Evolutionary conservation across 805 yeast species (phyloP).

Genomic region (Metschnikowia orientalis): DNA sequence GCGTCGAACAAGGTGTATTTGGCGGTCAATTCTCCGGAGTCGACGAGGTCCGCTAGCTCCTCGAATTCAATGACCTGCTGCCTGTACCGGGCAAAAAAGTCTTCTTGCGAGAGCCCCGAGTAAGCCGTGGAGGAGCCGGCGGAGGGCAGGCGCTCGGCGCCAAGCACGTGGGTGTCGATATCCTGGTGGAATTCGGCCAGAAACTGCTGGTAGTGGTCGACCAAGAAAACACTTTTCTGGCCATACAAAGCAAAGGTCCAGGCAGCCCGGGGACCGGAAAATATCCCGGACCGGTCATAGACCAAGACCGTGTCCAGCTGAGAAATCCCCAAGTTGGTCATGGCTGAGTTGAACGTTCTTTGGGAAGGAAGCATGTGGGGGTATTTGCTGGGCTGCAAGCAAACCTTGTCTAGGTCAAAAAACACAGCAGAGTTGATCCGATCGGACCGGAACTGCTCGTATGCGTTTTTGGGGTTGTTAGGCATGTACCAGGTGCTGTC

Average conservation of each 20-base stretch:
- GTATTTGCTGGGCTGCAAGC: slow-evolving; percentile 48
- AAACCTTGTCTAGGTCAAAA: slow-evolving; percentile 17
- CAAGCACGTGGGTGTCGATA: slow-evolving; percentile 16
- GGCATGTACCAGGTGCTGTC: slow-evolving; percentile 97
- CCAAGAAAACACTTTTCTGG: slow-evolving; percentile 61
- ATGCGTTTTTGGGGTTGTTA: slow-evolving; percentile 55
- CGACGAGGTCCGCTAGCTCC: slow-evolving; percentile 56
- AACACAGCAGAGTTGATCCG: slow-evolving; percentile 39
- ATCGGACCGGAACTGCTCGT: slow-evolving; percentile 45
- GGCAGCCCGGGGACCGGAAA: slow-evolving; percentile 85
- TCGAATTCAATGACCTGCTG: slow-evolving; percentile 63
- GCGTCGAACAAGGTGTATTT: slow-evolving; percentile 73
- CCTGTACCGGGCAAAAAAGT: slow-evolving; percentile 30
- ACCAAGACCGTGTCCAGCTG: slow-evolving; percentile 62
- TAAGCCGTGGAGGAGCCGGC: slow-evolving; percentile 12
- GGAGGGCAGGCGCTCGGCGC: slow-evolving; percentile 11
- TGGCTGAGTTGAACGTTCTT: slow-evolving; percentile 49
- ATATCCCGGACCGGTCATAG: slow-evolving; percentile 81
- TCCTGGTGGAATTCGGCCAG: slow-evolving; percentile 35
- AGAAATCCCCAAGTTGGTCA: slow-evolving; percentile 53
- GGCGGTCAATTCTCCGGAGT: slow-evolving; percentile 38
- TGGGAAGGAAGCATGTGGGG: slow-evolving; percentile 89
- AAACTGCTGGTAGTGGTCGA: slow-evolving; percentile 65
- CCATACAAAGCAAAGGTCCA: slow-evolving; percentile 86
- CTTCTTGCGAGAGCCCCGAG: slow-evolving; percentile 20